phyloP scores from a whole-genome alignment of 192 early-diverging fungal genomes.

The Jimgerdemannia lactiflua region DNA sequence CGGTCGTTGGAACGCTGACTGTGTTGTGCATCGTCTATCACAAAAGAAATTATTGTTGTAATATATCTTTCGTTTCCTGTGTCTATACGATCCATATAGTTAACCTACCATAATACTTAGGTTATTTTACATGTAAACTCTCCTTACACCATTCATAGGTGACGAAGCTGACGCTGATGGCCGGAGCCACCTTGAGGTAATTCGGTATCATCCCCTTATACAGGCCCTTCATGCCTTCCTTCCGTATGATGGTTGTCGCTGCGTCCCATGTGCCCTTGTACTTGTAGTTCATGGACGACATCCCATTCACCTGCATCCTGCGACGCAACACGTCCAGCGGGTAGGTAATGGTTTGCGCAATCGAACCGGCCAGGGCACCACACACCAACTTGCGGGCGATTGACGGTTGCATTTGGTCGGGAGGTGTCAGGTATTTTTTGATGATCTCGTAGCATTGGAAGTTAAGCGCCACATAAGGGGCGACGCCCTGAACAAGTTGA shows the following conservation, averaged over 20 bases:
- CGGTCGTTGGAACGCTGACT: no score
- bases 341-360: constrained; percentile 81
- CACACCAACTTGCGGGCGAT: constrained; percentile 63
- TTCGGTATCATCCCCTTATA: constrained; percentile 82
- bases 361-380: constrained; percentile 75
- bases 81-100: no score
- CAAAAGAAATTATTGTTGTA: no score
- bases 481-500: constrained; percentile 52
- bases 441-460: constrained; percentile 81
- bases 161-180: constrained; percentile 80
- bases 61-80: no score
- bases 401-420: constrained; percentile 53
- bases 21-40: no score
- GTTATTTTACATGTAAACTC: constrained; percentile 40
- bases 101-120: no score
- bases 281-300: constrained; percentile 65
- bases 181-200: constrained; percentile 83
- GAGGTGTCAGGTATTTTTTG: constrained; percentile 64
- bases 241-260: constrained; percentile 43
- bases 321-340: constrained; percentile 77
- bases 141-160: constrained; percentile 81
- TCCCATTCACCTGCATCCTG: constrained; percentile 77
- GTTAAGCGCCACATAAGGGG: constrained; percentile 80
- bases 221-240: constrained; percentile 68
- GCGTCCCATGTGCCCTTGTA: constrained; percentile 75